phyloP scores from a whole-genome alignment of 106 monocot genomes.

The Dendrobium nobile region DNA sequence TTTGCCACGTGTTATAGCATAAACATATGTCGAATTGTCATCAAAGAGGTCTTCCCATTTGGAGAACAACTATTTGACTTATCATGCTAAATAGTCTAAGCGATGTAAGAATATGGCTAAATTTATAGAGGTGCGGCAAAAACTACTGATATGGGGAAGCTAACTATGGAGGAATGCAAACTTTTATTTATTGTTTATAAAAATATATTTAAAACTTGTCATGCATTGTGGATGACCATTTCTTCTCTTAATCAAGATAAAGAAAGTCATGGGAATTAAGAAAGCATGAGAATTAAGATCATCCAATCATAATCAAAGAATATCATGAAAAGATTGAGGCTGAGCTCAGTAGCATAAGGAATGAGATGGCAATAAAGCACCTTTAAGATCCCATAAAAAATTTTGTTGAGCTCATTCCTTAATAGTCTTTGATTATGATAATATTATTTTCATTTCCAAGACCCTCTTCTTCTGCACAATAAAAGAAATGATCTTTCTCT shows the following conservation, averaged over 20 bases:
- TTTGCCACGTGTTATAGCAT: too few species aligned
- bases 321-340: slow-evolving; percentile 45
- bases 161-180: slow-evolving; percentile 48
- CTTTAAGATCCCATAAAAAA: neutral
- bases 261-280: slow-evolving; percentile 22
- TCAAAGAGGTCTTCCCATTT: slow-evolving; percentile 16
- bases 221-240: slow-evolving; percentile 36
- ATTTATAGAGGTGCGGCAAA: slow-evolving; percentile 46
- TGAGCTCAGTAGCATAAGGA: slow-evolving; percentile 32
- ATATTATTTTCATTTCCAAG: too few species aligned
- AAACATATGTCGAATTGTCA: slow-evolving; percentile 16
- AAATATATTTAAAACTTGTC: slow-evolving; percentile 40
- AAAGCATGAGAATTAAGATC: slow-evolving; percentile 22
- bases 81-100: slow-evolving; percentile 42
- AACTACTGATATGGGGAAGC: slow-evolving; percentile 30
- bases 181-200: slow-evolving; percentile 46
- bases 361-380: slow-evolving; percentile 41
- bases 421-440: too few species aligned
- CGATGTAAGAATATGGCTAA: slow-evolving; percentile 55
- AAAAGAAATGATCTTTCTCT: too few species aligned
- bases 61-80: slow-evolving; percentile 40
- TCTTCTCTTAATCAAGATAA: slow-evolving; percentile 58
- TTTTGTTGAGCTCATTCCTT: too few species aligned
- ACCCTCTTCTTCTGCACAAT: too few species aligned
- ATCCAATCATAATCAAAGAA: slow-evolving; percentile 31